phyloP scores from a whole-genome alignment of 305 asterid genomes.

The Fraxinus albicans region DNA sequence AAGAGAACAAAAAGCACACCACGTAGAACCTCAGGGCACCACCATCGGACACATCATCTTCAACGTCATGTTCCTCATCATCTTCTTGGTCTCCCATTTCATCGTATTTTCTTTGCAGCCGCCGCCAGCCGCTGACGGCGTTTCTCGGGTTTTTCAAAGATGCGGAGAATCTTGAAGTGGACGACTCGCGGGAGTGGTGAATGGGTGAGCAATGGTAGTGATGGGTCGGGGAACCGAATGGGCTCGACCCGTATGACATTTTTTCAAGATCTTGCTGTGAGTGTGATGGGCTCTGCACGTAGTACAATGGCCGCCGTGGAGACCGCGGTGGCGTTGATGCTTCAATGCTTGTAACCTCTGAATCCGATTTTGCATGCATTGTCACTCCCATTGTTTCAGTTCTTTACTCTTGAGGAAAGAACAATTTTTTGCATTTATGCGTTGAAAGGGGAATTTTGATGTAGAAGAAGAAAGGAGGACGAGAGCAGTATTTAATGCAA shows the following conservation, averaged over 20 bases:
- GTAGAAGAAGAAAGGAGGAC: background rate
- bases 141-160: constrained; percentile 48
- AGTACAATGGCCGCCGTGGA: constrained; percentile 69
- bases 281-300: constrained; percentile 90
- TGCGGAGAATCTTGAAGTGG: constrained; percentile 78
- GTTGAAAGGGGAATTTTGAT: background rate
- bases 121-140: constrained; percentile 50
- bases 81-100: constrained; percentile 33
- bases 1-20: constrained; percentile 58
- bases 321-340: constrained; percentile 88
- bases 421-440: background rate
- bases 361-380: constrained; percentile 83
- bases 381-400: constrained; percentile 41
- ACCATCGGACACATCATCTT: constrained; percentile 11
- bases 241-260: constrained; percentile 77
- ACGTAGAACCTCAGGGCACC: constrained; percentile 51
- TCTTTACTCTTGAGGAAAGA: background rate
- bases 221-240: constrained; percentile 72
- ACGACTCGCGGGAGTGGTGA: constrained; percentile 85
- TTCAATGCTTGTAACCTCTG: constrained; percentile 74
- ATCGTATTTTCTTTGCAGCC: constrained; percentile 39
- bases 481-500: constrained; percentile 14
- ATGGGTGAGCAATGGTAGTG: constrained; percentile 83
- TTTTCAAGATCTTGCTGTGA: constrained; percentile 69
- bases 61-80: constrained; percentile 33